Evolutionary conservation across 352 stramenopile species (phyloP), one percentile per base, ranked within the genome.

Genomic region (Pythium pyrilobum): DNA sequence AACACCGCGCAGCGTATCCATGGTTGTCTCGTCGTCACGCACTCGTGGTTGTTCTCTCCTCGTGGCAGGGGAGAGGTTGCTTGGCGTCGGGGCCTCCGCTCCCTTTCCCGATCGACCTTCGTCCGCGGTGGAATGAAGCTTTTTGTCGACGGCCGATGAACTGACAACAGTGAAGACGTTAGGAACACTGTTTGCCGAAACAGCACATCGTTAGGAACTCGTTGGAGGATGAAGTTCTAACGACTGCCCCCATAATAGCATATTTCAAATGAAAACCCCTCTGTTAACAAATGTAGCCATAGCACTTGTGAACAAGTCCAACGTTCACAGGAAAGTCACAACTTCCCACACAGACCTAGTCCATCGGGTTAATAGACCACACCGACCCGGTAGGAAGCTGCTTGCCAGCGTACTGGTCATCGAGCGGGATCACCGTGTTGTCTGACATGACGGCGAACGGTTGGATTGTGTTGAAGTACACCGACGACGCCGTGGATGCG

Each of bases 1-100:
- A 25, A 76, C 64, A 21, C 36, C 52, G 28, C 59, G 50, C 27
- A 72, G 38, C 29, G 51, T 64, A 4, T 76, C 67, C 64, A 76
- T 76, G 2, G 2, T 21, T 34, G 3, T 8, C 44, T 8, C 21
- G 28, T 41, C 37, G 11, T 4, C 6, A 39, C 34, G 34, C 13
- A 23, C 3, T 20, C 29, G 15, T 20, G 29, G 18, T 23, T 20
- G 18, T 38, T 49, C 29, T 34, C 39, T 25, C 27, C 20, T 45
- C 6, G 20, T 43, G 11, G 25, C 24, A 11, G 15, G 16, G 13
- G 34, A 11, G n/a, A n/a, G n/a, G n/a, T n/a, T n/a, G n/a, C n/a
- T n/a, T n/a, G n/a, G n/a, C n/a, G n/a, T n/a, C n/a, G n/a, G n/a
- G n/a, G n/a, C n/a, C n/a, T n/a, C n/a, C n/a, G n/a, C n/a, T n/a